Evolutionary conservation across 129 eudicot species (phyloP).

Genomic region (Ambrosia artemisiifolia): DNA sequence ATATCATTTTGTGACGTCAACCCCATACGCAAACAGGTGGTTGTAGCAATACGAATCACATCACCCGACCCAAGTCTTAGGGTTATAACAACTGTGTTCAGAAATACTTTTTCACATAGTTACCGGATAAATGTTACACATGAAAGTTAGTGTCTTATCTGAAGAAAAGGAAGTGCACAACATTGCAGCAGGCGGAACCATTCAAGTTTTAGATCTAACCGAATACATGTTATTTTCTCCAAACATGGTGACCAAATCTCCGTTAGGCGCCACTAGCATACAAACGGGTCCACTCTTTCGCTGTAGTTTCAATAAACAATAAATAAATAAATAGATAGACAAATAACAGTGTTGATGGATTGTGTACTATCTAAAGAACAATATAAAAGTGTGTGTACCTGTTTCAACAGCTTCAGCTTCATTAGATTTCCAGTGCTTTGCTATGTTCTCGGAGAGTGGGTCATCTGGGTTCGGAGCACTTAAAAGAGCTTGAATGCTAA

Average conservation of each 20-base stretch:
- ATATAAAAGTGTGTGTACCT: conserved; percentile 14
- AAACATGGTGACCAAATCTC: conserved; percentile 3
- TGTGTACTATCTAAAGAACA: not conserved
- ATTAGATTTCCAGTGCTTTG: conserved; percentile 58
- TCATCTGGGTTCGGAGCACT: conserved; percentile 65
- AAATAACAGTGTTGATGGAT: not conserved
- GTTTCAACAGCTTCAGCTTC: conserved; percentile 62
- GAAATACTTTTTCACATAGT: conserved; percentile 7
- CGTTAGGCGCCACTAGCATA: conserved; percentile 48
- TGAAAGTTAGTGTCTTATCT: conserved; percentile 5
- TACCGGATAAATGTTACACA: not conserved
- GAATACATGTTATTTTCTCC: conserved; percentile 24
- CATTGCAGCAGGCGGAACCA: conserved; percentile 25
- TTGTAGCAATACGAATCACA: not conserved
- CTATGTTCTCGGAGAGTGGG: conserved; percentile 53
- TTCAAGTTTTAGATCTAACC: conserved; percentile 26
- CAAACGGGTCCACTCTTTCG: conserved; percentile 60
- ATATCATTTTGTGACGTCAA: not conserved
- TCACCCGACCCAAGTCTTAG: not conserved
- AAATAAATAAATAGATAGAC: not conserved
- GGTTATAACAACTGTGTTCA: not conserved
- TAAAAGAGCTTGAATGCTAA: conserved; percentile 55
- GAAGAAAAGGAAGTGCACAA: conserved; percentile 18
- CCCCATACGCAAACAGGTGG: not conserved
- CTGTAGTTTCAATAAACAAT: conserved; percentile 20